A percentile compares a stretch with the other conserved stretches of the same genome.
Conservation (phyloP, 768 basidiomycete species). For the Coprinellus micaceus region DNA sequence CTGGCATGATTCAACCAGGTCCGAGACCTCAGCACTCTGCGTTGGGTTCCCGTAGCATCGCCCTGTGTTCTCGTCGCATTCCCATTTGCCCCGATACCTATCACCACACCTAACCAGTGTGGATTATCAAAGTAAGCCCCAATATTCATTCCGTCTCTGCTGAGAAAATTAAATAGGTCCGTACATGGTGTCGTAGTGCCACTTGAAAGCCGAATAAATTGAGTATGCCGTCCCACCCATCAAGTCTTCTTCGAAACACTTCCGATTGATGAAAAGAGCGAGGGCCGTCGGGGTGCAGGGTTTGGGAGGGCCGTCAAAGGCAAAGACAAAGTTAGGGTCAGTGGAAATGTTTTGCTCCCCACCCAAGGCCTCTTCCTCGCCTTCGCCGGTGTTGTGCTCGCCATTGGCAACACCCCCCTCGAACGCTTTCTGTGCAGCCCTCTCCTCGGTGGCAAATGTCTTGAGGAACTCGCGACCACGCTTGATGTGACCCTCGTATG, state of each 20-base stretch:
- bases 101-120: not conserved
- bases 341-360: not conserved
- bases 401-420: not conserved
- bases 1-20: not conserved
- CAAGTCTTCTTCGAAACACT: not conserved
- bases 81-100: not conserved
- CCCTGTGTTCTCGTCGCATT: not conserved
- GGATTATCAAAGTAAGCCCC: not conserved
- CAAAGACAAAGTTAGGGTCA: not conserved
- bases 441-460: not conserved
- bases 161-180: not conserved
- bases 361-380: not conserved
- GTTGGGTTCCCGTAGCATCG: not conserved
- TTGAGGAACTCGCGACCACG: not conserved
- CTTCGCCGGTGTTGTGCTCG: not conserved
- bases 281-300: not conserved
- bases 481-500: not conserved
- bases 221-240: not conserved
- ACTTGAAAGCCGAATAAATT: not conserved
- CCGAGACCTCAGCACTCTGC: not conserved
- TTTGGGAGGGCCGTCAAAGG: not conserved
- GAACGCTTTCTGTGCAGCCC: not conserved
- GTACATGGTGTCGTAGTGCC: not conserved
- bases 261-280: not conserved
- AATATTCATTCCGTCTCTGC: too few species aligned